Base-by-base conservation (phyloP, 768 basidiomycete genomes). In the Macrolepiota dolichaula region DNA sequence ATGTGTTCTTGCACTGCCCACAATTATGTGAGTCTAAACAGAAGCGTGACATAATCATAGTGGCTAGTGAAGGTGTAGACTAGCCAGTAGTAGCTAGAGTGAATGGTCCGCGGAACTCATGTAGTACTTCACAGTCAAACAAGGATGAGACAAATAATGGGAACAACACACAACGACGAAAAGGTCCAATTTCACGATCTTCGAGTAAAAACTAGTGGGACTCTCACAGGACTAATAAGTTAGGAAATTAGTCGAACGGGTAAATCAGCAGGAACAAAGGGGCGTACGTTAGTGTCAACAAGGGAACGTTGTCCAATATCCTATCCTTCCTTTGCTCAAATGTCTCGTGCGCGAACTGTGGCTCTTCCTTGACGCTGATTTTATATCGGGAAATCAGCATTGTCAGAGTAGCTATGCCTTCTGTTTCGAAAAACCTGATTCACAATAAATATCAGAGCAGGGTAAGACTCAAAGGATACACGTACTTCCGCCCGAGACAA, bases 281-380 rank as follows among this genome's bases (percentile, higher is more conserved):
- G 22, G 63, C 65, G 51, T 50, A 63, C 60, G 56, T 63, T 17
- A 63, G 29, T 32, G 77, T 78, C 42, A 81, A 51, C 22, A 70
- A 71, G 12, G 64, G 66, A 29, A 59, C 70, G 10, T 68, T 61
- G 27, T 63, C 57, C 64, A 82, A 61, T 38, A 84, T 62, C 40
- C 81, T 73, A 50, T 65, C 72, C 66, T 74, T 78, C 57, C 71
- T 70, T 64, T 78, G 69, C 64, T 78, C 78, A 59, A 80, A 78
- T 2, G 75, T 76, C 67, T 81, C 81, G 6, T 63, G 59, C 0
- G 74, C 74, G 64, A 80, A 83, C 60, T 77, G 72, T 10, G 79
- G 77, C 51, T 84, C 81, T 32, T 82, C 79, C 62, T 77, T 77
- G 27, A 83, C 66, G 37, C 76, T 74, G 55, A 84, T 73, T 55